Percentiles rank a stretch among this genome's conserved stretches.
Conservation (phyloP, 768 basidiomycete genomes). For the Collybia mongolica region DNA sequence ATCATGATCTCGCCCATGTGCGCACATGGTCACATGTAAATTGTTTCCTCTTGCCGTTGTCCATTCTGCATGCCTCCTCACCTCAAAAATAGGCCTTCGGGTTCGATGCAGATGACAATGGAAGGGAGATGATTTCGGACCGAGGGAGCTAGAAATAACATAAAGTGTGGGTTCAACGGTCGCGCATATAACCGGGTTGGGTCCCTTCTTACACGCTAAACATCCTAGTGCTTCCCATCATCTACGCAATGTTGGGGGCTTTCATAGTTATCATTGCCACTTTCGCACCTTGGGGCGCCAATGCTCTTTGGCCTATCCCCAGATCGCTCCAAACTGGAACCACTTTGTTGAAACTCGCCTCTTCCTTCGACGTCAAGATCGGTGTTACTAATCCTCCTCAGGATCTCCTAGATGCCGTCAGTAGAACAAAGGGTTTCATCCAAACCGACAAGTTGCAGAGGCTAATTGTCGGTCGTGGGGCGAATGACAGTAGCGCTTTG, state of each 20-base stretch:
- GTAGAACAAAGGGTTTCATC: constrained; percentile 43
- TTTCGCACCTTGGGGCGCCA: constrained; percentile 10
- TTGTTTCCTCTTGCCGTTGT: too few relatives aligned
- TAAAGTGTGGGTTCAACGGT: too few relatives aligned
- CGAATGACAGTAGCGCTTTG: constrained; percentile 39
- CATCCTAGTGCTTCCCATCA: too few relatives aligned
- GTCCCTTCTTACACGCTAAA: too few relatives aligned
- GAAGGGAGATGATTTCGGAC: too few relatives aligned
- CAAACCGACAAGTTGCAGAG: constrained; percentile 55
- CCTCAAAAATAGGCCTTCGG: too few relatives aligned
- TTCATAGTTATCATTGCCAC: constrained; percentile 4
- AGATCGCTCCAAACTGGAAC: constrained; percentile 41
- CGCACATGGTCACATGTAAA: too few relatives aligned
- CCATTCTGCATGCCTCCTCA: too few relatives aligned
- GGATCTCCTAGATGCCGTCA: constrained; percentile 60
- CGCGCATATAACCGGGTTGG: too few relatives aligned
- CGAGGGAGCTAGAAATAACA: too few relatives aligned
- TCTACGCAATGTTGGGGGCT: constrained; percentile 3
- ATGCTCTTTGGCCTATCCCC: constrained; percentile 50
- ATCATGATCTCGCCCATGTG: too few relatives aligned
- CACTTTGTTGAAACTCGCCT: constrained; percentile 43
- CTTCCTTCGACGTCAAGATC: constrained; percentile 49
- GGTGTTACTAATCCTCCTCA: constrained; percentile 40
- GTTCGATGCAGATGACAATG: too few relatives aligned
- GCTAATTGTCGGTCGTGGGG: constrained; percentile 59